A percentile compares a stretch with the other conserved stretches of the same genome.
Conservation (phyloP, 306 rosid genomes). For the Rosa rugosa region DNA sequence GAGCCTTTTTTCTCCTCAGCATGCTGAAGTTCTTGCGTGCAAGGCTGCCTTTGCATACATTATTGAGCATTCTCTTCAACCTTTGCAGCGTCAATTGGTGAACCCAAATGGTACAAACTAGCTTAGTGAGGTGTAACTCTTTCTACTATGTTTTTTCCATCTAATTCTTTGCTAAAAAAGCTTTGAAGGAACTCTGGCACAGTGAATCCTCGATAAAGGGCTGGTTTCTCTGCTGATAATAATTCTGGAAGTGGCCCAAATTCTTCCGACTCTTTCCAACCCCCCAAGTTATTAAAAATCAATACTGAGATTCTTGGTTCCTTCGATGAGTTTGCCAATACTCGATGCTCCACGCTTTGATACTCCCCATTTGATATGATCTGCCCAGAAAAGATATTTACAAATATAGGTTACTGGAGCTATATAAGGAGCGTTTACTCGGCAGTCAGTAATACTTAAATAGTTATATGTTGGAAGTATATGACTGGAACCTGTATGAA, state of each 20-base stretch:
- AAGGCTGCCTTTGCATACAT: too few species aligned
- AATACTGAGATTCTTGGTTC: slow-evolving; percentile 36
- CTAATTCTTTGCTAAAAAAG: slow-evolving; percentile 30
- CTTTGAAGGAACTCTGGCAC: slow-evolving; percentile 13
- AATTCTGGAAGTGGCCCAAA: slow-evolving; percentile 39
- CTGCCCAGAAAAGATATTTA: not conserved
- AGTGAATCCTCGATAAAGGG: slow-evolving; percentile 31
- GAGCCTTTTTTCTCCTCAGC: too few species aligned
- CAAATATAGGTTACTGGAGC: not conserved
- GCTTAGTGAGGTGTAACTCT: not conserved
- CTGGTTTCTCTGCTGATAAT: slow-evolving; percentile 24
- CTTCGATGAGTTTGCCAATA: slow-evolving; percentile 28
- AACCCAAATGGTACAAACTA: not conserved
- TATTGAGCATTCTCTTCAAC: too few species aligned
- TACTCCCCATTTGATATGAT: slow-evolving; percentile 37
- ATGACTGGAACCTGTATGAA: slow-evolving; percentile 27
- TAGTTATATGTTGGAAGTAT: not conserved
- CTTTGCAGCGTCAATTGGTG: too few species aligned
- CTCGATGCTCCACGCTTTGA: slow-evolving; percentile 35
- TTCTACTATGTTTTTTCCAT: slow-evolving; percentile 15
- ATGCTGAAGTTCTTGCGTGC: too few species aligned
- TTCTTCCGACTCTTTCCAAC: slow-evolving; percentile 23
- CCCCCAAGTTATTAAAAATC: slow-evolving; percentile 28
- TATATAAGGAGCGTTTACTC: too few species aligned
- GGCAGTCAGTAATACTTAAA: too few species aligned